phyloP scores from a whole-genome alignment of 2,329 filamentous ascomycete genomes.

The Paracamarosporium sp. region DNA sequence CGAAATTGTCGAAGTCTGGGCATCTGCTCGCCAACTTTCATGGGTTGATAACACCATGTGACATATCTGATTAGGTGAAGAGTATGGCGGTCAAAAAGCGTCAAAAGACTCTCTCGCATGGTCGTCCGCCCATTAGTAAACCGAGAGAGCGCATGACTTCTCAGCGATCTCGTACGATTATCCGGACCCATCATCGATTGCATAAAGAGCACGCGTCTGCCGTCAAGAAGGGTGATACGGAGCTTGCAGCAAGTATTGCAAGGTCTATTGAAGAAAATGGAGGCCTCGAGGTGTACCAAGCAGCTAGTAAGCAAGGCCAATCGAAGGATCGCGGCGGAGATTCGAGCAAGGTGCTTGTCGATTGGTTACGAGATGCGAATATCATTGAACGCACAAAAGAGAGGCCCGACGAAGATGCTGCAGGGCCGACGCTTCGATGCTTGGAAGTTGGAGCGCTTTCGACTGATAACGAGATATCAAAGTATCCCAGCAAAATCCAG shows the following conservation, averaged over 20 bases:
- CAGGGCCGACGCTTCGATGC: constrained; percentile 60
- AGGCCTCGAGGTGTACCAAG: constrained; percentile 66
- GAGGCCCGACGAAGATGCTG: constrained; percentile 3
- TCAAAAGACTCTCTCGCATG: constrained; percentile 40
- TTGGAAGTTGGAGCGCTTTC: constrained; percentile 91
- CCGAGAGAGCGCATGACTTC: constrained; percentile 56
- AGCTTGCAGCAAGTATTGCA: constrained; percentile 52
- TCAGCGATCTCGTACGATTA: constrained; percentile 64
- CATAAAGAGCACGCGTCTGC: constrained; percentile 64
- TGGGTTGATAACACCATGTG: constrained; percentile 10
- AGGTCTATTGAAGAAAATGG: constrained; percentile 62
- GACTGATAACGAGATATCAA: constrained; percentile 82
- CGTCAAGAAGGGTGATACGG: constrained; percentile 49
- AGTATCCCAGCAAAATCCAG: constrained; percentile 68
- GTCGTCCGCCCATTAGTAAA: constrained; percentile 38
- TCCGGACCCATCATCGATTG: constrained; percentile 66
- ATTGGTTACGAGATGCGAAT: constrained; percentile 59
- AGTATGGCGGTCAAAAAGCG: constrained; percentile 43
- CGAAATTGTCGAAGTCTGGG: constrained; percentile 22
- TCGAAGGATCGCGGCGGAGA: constrained; percentile 68
- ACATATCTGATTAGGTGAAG: neutral
- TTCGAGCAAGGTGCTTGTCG: constrained; percentile 64
- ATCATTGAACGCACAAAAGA: constrained; percentile 22
- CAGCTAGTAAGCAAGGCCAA: constrained; percentile 68
- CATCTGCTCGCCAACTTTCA: constrained; percentile 7